A percentile compares a stretch with the other conserved stretches of the same genome.
phyloP scores from a whole-genome alignment of 2,329 filamentous ascomycete genomes.

The Aspergillus sclerotialis region DNA sequence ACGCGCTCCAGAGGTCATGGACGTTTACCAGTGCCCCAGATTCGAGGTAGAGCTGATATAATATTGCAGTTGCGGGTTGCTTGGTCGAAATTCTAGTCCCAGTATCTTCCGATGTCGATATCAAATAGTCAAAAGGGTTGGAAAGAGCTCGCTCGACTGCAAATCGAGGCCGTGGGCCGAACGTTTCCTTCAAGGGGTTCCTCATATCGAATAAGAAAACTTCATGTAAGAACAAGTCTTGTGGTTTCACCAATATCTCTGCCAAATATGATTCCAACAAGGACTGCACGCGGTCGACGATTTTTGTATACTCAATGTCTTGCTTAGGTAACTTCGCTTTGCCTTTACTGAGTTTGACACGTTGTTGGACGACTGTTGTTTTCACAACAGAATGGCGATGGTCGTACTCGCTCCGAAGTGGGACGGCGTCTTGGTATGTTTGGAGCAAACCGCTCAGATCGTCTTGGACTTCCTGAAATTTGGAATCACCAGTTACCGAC shows the following conservation, averaged over 20 bases:
- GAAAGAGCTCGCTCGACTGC: conserved; percentile 54
- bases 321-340: conserved; percentile 48
- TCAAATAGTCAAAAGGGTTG: conserved; percentile 54
- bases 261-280: conserved; percentile 41
- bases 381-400: conserved; percentile 52
- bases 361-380: conserved; percentile 54
- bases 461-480: conserved; percentile 38
- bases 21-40: conserved; percentile 56
- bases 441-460: conserved; percentile 44
- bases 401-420: conserved; percentile 68
- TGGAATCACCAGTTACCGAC: conserved; percentile 22
- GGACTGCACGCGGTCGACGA: conserved; percentile 44
- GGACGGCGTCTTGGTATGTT: conserved; percentile 40
- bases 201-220: conserved; percentile 53
- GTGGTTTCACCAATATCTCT: conserved; percentile 42
- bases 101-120: conserved; percentile 38
- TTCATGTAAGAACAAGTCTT: conserved; percentile 49
- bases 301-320: conserved; percentile 48
- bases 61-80: conserved; percentile 52
- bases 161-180: conserved; percentile 52
- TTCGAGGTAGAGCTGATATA: conserved; percentile 59
- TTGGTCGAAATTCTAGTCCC: conserved; percentile 38
- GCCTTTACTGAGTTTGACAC: conserved; percentile 52
- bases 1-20: conserved; percentile 56
- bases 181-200: conserved; percentile 51